These are phyloP conservation scores for Zygoascus sp. DNA, from an alignment of 1,139 yeast species.

Conservation along the genomic window DNA sequence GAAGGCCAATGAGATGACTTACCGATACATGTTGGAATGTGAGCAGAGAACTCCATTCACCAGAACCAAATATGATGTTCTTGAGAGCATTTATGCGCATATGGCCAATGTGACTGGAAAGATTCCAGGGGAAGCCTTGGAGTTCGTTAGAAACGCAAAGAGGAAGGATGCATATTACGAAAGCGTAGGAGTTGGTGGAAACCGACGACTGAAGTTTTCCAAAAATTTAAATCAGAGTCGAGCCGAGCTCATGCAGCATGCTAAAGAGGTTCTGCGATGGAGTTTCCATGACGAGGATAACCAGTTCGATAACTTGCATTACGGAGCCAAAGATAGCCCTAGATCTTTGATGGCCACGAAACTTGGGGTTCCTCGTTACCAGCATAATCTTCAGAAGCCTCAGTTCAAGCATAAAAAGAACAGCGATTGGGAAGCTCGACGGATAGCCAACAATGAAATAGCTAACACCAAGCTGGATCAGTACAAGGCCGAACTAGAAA, in stretches of 20 bases:
- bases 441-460: not conserved
- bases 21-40: constrained; percentile 23
- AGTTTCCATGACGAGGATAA: not conserved
- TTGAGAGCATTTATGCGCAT: constrained; percentile 18
- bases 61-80: constrained; percentile 17
- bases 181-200: constrained; percentile 5
- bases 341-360: constrained; percentile 9
- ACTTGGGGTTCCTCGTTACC: constrained; percentile 11
- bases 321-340: constrained; percentile 6
- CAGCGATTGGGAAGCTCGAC: not conserved
- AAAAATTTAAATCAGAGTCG: not conserved
- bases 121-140: not conserved
- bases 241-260: not conserved
- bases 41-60: constrained; percentile 20
- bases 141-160: not conserved
- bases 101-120: constrained; percentile 10
- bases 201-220: not conserved
- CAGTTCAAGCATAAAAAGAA: constrained; percentile 5
- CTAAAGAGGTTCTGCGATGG: constrained; percentile 3
- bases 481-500: constrained; percentile 1
- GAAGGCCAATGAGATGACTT: constrained; percentile 21
- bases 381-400: constrained; percentile 12
- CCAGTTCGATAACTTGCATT: constrained; percentile 5
- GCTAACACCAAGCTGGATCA: not conserved
- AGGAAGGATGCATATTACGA: constrained; percentile 6